phyloP scores from a whole-genome alignment of 345 rosid genomes.

The Turritis glabra region DNA sequence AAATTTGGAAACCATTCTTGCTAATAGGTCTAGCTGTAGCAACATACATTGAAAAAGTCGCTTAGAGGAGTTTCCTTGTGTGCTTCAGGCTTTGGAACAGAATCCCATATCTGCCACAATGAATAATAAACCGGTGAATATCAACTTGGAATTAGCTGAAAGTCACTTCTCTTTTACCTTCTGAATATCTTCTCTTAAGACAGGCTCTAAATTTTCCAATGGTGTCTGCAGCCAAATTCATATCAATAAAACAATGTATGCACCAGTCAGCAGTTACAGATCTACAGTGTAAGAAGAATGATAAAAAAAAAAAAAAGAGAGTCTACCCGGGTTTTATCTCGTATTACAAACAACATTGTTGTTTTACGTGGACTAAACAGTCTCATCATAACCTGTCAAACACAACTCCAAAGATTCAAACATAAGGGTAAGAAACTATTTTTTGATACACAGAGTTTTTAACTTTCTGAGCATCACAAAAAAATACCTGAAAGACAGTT shows the following conservation, averaged over 20 bases:
- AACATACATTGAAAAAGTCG: conserved; percentile 85
- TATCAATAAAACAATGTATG: background rate
- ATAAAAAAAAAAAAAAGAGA: conserved; percentile 1
- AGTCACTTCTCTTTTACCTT: conserved; percentile 51
- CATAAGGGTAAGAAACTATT: background rate
- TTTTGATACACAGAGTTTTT: conserved; percentile 6
- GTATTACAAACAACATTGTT: conserved; percentile 90
- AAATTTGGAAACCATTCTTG: conserved; percentile 5
- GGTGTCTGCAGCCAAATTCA: conserved; percentile 64
- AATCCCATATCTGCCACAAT: conserved; percentile 85
- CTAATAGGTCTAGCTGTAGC: conserved; percentile 6
- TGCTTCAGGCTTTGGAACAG: conserved; percentile 89
- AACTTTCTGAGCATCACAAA: conserved; percentile 6
- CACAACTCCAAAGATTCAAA: conserved; percentile 34
- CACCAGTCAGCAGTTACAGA: conserved; percentile 24
- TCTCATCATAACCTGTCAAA: conserved; percentile 91
- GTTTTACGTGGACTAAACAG: conserved; percentile 98
- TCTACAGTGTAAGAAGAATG: background rate
- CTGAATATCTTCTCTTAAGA: conserved; percentile 90
- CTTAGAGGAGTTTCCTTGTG: conserved; percentile 84
- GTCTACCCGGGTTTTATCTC: conserved; percentile 91
- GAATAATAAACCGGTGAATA: conserved; percentile 9
- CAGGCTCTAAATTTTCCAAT: conserved; percentile 85
- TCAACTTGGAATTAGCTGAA: conserved; percentile 3
- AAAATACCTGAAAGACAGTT: conserved; percentile 89